A percentile compares a stretch with the other conserved stretches of the same genome.
phyloP scores from a whole-genome alignment of 805 yeast genomes.

The Saccharomycopsis babjevae region DNA sequence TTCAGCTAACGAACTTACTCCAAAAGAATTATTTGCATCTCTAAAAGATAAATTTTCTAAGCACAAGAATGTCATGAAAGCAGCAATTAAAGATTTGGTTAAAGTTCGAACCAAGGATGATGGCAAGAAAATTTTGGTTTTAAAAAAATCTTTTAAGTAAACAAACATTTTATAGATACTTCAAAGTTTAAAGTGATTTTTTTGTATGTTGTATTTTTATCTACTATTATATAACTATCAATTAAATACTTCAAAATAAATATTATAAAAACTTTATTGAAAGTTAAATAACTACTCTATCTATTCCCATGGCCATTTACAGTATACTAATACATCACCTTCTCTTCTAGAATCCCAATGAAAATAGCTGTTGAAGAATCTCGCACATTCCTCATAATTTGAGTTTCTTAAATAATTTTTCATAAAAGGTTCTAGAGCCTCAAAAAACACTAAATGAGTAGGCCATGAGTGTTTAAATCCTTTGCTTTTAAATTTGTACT shows the following conservation, averaged over 20 bases:
- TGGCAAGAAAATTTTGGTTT: conserved; percentile 23
- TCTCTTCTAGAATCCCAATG: conserved; percentile 80
- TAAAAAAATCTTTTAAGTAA: conserved; percentile 5
- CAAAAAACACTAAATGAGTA: conserved; percentile 60
- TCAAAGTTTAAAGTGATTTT: neutral
- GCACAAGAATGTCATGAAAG: conserved; percentile 50
- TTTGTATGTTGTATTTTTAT: neutral
- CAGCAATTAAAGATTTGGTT: conserved; percentile 46
- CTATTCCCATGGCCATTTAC: conserved; percentile 30
- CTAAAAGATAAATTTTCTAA: conserved; percentile 52
- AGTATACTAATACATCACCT: conserved; percentile 70
- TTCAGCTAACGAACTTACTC: conserved; percentile 33
- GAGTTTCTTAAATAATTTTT: conserved; percentile 31
- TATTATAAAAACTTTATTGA: neutral
- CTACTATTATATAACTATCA: neutral
- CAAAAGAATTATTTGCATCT: conserved; percentile 51
- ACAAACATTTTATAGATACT: neutral
- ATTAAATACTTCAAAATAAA: neutral
- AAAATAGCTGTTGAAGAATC: conserved; percentile 67
- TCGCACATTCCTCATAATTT: conserved; percentile 35
- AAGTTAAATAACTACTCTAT: neutral
- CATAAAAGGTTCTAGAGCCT: conserved; percentile 43
- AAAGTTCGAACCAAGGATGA: conserved; percentile 33
- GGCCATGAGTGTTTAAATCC: conserved; percentile 51
- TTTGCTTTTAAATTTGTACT: conserved; percentile 21